Percentiles rank a stretch among this genome's conserved stretches.
Evolutionary conservation across 306 rosid species (phyloP).

Genomic region (Dalbergia cochinchinensis): DNA sequence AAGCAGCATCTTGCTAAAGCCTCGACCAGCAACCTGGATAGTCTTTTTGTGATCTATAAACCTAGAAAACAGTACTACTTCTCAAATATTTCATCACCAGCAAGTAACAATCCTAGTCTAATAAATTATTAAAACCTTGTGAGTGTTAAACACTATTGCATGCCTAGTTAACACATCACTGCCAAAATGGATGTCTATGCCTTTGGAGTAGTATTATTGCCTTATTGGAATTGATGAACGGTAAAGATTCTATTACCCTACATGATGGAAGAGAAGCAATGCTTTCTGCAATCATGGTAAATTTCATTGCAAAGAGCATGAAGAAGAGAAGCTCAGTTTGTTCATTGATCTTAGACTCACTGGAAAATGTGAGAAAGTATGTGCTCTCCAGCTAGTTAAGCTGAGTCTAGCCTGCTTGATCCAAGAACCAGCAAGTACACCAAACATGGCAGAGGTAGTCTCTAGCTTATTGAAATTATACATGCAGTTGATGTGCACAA

Average conservation of each 20-base stretch:
- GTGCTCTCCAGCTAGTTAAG: conserved; percentile 51
- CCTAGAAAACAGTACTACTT: too few species aligned
- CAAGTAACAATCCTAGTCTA: too few species aligned
- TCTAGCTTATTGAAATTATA: conserved; percentile 51
- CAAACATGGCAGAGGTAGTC: conserved; percentile 50
- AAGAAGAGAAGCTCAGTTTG: conserved; percentile 49
- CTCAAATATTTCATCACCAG: too few species aligned
- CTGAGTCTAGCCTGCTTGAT: conserved; percentile 64
- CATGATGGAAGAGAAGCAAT: conserved; percentile 55
- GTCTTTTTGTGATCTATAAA: too few species aligned
- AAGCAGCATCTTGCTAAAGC: too few species aligned
- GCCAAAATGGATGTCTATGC: conserved; percentile 72
- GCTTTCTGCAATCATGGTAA: conserved; percentile 48
- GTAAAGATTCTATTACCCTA: conserved; percentile 51
- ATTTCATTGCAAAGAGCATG: conserved; percentile 41
- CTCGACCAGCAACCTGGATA: too few species aligned
- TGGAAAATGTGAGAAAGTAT: conserved; percentile 41
- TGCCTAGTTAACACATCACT: conserved; percentile 17
- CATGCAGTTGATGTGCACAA: conserved; percentile 5
- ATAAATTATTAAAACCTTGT: too few species aligned
- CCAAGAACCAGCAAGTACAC: conserved; percentile 50
- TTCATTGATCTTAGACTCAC: conserved; percentile 57
- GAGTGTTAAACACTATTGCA: too few species aligned
- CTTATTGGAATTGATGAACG: conserved; percentile 68
- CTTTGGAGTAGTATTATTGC: conserved; percentile 66